phyloP scores from a whole-genome alignment of 2,329 filamentous ascomycete species.

The Albophoma yamanashiensis region DNA sequence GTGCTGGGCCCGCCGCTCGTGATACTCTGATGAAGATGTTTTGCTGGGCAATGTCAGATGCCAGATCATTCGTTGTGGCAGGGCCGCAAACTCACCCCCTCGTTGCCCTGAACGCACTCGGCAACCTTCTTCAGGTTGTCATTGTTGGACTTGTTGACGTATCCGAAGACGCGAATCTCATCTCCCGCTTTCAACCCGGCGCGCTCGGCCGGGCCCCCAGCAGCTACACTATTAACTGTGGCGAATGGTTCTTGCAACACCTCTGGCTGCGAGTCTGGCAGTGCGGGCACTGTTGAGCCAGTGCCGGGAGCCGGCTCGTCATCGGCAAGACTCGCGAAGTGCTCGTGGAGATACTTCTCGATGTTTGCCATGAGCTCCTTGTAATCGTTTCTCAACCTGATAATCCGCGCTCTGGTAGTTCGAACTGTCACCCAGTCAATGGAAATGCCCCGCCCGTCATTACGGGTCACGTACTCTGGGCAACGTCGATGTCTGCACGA shows the following conservation, averaged over 20 bases:
- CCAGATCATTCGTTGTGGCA: neutral
- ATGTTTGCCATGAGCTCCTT: constrained; percentile 77
- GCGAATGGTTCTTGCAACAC: constrained; percentile 51
- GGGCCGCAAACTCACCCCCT: constrained; percentile 56
- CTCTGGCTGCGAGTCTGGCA: constrained; percentile 18
- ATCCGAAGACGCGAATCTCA: constrained; percentile 74
- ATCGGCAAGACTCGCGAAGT: constrained; percentile 65
- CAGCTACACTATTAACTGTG: constrained; percentile 74
- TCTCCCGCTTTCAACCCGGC: constrained; percentile 78
- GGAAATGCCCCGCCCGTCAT: neutral
- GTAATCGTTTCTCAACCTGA: constrained; percentile 84
- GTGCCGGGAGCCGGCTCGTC: constrained; percentile 13
- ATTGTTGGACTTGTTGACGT: constrained; percentile 74
- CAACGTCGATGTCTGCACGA: constrained; percentile 85
- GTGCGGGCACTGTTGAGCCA: constrained; percentile 14
- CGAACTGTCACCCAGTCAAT: constrained; percentile 49
- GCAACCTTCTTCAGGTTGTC: constrained; percentile 77
- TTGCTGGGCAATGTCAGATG: constrained; percentile 37
- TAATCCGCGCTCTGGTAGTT: constrained; percentile 84
- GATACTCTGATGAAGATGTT: constrained; percentile 59
- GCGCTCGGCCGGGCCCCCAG: constrained; percentile 67
- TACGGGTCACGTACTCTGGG: constrained; percentile 59
- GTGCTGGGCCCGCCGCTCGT: constrained; percentile 31
- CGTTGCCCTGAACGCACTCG: constrained; percentile 81
- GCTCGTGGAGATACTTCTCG: constrained; percentile 78